Evolutionary conservation across 1,284 basidiomycete species (phyloP).

Genomic region (Schizophyllum commune): DNA sequence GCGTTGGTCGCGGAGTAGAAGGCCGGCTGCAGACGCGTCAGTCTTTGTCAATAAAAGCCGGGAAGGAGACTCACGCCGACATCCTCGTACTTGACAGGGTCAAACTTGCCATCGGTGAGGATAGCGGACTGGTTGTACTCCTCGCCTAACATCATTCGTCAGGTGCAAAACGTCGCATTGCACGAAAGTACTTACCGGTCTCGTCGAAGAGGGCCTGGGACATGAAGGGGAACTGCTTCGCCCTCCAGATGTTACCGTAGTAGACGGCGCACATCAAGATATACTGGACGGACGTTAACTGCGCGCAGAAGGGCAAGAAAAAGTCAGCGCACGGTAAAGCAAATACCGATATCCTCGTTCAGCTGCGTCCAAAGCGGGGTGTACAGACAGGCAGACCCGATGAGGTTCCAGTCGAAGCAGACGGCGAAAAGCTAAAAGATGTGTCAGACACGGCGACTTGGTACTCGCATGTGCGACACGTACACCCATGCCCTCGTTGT

Average conservation of each 20-base stretch:
- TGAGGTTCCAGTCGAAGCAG: conserved; percentile 9
- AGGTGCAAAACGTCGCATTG: neutral
- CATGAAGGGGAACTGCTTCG: conserved; percentile 13
- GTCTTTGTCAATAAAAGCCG: conserved; percentile 2
- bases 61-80: conserved; percentile 8
- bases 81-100: conserved; percentile 9
- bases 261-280: conserved; percentile 13
- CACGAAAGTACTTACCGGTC: neutral
- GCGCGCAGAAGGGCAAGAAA: neutral
- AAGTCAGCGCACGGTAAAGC: neutral
- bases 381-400: conserved; percentile 6
- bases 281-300: neutral
- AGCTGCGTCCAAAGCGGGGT: conserved; percentile 11
- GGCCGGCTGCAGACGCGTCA: conserved; percentile 7
- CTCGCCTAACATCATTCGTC: neutral
- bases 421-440: conserved; percentile 1
- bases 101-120: conserved; percentile 12
- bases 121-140: conserved; percentile 11
- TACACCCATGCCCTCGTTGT: conserved; percentile 13
- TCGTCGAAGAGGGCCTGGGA: conserved; percentile 8
- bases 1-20: conserved; percentile 13
- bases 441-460: neutral
- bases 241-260: conserved; percentile 15
- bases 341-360: conserved; percentile 9
- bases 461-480: neutral